A percentile compares a stretch with the other conserved stretches of the same genome.
Conservation (phyloP, 2,329 filamentous ascomycete species). For the Aspergillus versicolor region DNA sequence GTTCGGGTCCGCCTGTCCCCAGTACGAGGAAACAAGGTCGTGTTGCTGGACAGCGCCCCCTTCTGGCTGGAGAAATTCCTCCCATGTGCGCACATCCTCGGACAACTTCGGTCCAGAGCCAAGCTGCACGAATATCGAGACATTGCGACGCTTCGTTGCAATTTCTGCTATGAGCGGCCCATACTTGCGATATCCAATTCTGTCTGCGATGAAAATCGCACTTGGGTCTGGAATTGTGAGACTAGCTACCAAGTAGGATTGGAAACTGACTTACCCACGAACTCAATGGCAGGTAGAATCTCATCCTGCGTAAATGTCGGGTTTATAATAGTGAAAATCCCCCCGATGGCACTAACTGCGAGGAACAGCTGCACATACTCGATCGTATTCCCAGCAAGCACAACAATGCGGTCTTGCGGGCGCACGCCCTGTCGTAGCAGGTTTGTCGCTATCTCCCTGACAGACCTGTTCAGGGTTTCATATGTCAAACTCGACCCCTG, state of each 20-base stretch:
- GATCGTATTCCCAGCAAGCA: constrained; percentile 61
- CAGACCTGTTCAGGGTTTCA: background rate
- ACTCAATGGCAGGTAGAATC: constrained; percentile 9
- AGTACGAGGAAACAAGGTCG: background rate
- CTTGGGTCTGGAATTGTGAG: background rate
- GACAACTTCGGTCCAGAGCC: background rate
- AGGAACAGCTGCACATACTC: constrained; percentile 63
- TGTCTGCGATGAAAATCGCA: background rate
- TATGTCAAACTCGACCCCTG: constrained; percentile 6
- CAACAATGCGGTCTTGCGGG: constrained; percentile 64
- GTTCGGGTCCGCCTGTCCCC: background rate
- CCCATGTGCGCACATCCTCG: background rate
- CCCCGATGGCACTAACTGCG: constrained; percentile 60
- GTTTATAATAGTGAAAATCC: constrained; percentile 65
- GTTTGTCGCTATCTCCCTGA: background rate
- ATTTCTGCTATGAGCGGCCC: too few relatives aligned
- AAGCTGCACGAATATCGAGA: constrained; percentile 13
- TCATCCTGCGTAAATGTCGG: constrained; percentile 68
- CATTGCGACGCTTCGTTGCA: too few relatives aligned
- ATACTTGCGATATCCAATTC: constrained; percentile 26
- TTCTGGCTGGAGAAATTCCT: background rate
- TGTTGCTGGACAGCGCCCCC: background rate
- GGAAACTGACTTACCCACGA: background rate
- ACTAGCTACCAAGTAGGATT: background rate
- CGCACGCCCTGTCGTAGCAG: constrained; percentile 62